These are phyloP conservation scores for Trapa incisa DNA, from an alignment of 345 rosid species.

Conservation along the genomic window DNA sequence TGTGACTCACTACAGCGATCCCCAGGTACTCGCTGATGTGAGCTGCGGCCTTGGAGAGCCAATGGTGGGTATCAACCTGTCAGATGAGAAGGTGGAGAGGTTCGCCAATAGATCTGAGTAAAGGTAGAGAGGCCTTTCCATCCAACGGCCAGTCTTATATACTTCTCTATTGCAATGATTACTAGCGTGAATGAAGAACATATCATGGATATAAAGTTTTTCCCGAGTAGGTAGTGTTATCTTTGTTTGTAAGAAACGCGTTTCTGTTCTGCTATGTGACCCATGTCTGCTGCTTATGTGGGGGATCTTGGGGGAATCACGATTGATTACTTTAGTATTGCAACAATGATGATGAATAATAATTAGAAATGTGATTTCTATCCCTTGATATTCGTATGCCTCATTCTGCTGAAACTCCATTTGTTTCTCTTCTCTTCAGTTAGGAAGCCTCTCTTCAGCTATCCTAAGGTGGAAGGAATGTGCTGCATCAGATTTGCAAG, in stretches of 20 bases:
- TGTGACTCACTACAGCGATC: slow-evolving; percentile 49
- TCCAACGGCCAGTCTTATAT: no score
- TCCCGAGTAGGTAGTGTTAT: background rate
- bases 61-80: slow-evolving; percentile 65
- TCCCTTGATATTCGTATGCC: background rate
- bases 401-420: background rate
- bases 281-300: background rate
- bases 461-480: background rate
- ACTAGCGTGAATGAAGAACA: background rate
- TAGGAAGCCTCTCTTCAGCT: background rate
- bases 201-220: background rate
- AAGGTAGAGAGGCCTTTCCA: background rate
- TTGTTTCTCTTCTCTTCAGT: background rate
- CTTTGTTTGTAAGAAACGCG: background rate
- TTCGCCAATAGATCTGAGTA: slow-evolving; percentile 54
- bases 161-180: background rate
- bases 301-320: background rate
- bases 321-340: background rate
- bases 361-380: background rate
- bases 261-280: background rate
- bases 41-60: slow-evolving; percentile 65
- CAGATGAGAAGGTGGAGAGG: slow-evolving; percentile 57
- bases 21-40: slow-evolving; percentile 48
- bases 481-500: background rate
- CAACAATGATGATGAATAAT: background rate